Evolutionary conservation across 805 yeast genomes (phyloP), one percentile per base, ranked within the genome.

Genomic region (Scheffersomyces stipitis): DNA sequence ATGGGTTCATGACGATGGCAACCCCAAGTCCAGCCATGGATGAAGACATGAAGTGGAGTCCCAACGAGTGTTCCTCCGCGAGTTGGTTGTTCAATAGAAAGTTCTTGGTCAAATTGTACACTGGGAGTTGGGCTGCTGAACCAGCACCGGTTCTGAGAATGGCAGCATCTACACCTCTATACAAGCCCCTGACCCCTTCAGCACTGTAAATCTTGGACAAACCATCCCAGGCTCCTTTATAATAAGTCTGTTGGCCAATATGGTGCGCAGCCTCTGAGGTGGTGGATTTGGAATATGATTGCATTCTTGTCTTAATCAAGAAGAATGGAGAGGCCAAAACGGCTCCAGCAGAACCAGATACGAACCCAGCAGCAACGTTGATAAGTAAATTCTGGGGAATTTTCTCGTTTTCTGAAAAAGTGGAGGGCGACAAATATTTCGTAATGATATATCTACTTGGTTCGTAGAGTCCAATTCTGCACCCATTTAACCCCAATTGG

Each of bases 231-330:
- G 83, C 75, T 32, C 81, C 77, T 26, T 62, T 77, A 63, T 93
- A 93, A 62, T 85, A 86, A 0, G 98, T 88, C 62, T 93, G 99
- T 54, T 89, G 91, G 34, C 99, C 99, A 32, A 90, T 81, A 31
- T 79, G 71, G 22, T 44, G 46, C 14, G 46, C 39, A 4, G 48
- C 48, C 3, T 44, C 41, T 7, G 42, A 31, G 13, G 36, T 38
- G 41, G 82, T 67, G 2, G 66, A 54, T 8, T 73, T 74, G 13
- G 96, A 84, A 62, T 79, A 93, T 2, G 97, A 85, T 68, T 93
- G 99, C 95, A 93, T 87, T 70, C 99, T 77, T 1, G 97, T 95
- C 67, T 93, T 93, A 48, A 93, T 80, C 48, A 93, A 75, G 58
- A 86, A 93, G 56, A 93, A 76, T 8, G 99, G 99, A 2, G 96